Base-by-base conservation (phyloP, 1,284 basidiomycete species). In the Ceratobasidium theobromae region DNA sequence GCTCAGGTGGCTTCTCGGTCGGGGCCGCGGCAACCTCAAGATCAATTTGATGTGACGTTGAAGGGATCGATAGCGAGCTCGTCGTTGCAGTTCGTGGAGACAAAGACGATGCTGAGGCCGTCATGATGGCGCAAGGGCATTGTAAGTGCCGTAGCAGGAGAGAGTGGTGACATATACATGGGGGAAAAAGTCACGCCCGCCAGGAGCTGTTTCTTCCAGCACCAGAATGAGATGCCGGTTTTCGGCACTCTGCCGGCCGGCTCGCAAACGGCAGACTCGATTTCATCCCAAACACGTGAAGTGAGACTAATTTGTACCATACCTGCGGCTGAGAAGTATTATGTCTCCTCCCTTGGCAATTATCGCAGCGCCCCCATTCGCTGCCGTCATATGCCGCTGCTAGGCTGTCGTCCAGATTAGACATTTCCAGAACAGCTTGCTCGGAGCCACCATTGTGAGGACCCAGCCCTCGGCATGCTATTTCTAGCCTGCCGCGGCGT, bases 181-280 rank as follows among this genome's bases (percentile, higher is more conserved):
- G 35, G 16, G 35, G 16, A 38, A 38, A 16, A 38, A 16, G 35
- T 38, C n/a, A n/a, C n/a, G 35, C 16, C 35, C 35, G 16, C 43
- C 18, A n/a, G 43, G 43, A 38, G 35, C 35, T 11, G 18, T 45
- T 45, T n/a, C 43, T 45, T 45, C 43, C 9, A 45, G 43, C 43
- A n/a, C 43, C 43, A 45, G 43, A 21, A 45, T 45, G 43, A n/a
- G 43, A 45, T 45, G 43, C 43, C 43, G 43, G 43, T 45, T 45
- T 45, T 45, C 43, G 43, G 43, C 43, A 45, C 9, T 21, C 43
- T 45, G 43, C 43, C 43, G 43, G 43, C 43, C 43, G 43, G 43
- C 43, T 16, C 35, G 8, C 6, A 38, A 6, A 16, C 8, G 8
- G 18, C 6, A 9, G 8, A 21, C 18, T 45, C 43, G 43, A 45